Conservation (phyloP, 345 rosid species). For the Cardamine resedifolia region DNA sequence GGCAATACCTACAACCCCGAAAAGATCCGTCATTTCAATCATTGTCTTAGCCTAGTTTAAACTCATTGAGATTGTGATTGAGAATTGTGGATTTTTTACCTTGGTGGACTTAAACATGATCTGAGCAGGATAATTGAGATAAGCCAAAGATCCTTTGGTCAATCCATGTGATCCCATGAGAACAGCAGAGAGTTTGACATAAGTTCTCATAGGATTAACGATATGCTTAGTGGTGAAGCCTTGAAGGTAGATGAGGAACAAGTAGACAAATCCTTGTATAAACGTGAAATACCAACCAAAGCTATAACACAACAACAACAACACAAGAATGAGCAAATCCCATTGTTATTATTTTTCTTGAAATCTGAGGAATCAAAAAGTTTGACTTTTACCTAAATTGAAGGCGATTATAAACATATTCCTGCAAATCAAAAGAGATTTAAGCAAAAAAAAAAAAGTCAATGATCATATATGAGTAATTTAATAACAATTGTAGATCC, state of each 20-base stretch:
- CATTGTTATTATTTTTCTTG: not conserved
- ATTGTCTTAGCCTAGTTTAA: not conserved
- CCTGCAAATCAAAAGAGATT: slow-evolving; percentile 50
- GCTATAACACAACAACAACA: slow-evolving; percentile 46
- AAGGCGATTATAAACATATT: slow-evolving; percentile 94
- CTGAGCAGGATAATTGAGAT: slow-evolving; percentile 96
- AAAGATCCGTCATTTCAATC: slow-evolving; percentile 10
- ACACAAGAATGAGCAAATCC: slow-evolving; percentile 16
- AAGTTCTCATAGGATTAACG: slow-evolving; percentile 96
- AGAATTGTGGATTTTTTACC: slow-evolving; percentile 36
- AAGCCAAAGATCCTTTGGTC: slow-evolving; percentile 95
- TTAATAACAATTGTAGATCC: slow-evolving; percentile 6
- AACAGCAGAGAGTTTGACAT: slow-evolving; percentile 94
- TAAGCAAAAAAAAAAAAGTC: not conserved
- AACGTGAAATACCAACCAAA: slow-evolving; percentile 99
- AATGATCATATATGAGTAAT: not conserved
- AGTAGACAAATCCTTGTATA: slow-evolving; percentile 95
- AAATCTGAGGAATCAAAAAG: slow-evolving; percentile 2
- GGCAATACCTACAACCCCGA: slow-evolving; percentile 63
- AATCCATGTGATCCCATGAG: slow-evolving; percentile 97
- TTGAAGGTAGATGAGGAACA: slow-evolving; percentile 78
- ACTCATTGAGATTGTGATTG: not conserved
- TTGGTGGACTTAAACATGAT: slow-evolving; percentile 99
- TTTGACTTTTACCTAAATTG: slow-evolving; percentile 66
- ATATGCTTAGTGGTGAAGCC: slow-evolving; percentile 90